These are phyloP conservation scores for Aspergillus amoenus DNA, from an alignment of 2,329 filamentous ascomycete genomes.

Conservation along the genomic window DNA sequence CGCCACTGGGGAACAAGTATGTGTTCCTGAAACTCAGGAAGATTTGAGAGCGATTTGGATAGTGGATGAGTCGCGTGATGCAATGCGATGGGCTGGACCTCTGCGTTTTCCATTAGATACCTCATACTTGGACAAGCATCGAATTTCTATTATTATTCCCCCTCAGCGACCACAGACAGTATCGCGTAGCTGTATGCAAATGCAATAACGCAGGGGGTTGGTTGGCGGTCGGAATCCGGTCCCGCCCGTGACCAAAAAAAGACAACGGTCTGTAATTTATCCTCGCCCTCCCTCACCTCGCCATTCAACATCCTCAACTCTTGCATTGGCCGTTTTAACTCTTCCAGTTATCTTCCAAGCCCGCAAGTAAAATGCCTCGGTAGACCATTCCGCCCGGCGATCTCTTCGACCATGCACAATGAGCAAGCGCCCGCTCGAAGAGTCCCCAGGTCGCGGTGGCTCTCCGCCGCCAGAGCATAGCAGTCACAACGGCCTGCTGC, in stretches of 20 bases:
- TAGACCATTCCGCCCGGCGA: not conserved
- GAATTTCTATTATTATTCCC: not conserved
- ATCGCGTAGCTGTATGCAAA: not conserved
- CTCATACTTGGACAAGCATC: not conserved
- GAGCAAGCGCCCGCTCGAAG: slow-evolving; percentile 38
- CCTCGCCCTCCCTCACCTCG: not conserved
- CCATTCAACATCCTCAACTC: not conserved
- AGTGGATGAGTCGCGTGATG: not conserved
- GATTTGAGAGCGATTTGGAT: not conserved
- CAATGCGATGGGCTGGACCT: not conserved
- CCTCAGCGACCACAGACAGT: not conserved
- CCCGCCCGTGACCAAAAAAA: slow-evolving; percentile 10
- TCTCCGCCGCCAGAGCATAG: slow-evolving; percentile 25
- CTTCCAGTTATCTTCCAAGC: not conserved
- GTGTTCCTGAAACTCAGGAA: slow-evolving; percentile 7
- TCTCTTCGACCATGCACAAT: slow-evolving; percentile 31
- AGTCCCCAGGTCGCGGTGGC: slow-evolving; percentile 27
- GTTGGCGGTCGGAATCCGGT: slow-evolving; percentile 8
- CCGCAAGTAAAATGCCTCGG: not conserved
- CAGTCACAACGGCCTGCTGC: slow-evolving; percentile 27
- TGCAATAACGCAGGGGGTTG: not conserved
- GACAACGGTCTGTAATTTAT: not conserved
- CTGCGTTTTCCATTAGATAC: not conserved
- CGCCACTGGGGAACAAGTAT: slow-evolving; percentile 8
- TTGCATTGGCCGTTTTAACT: not conserved